Base-by-base conservation (phyloP, 192 early-diverging fungal genomes). In the Phlyctochytrium arcticum region DNA sequence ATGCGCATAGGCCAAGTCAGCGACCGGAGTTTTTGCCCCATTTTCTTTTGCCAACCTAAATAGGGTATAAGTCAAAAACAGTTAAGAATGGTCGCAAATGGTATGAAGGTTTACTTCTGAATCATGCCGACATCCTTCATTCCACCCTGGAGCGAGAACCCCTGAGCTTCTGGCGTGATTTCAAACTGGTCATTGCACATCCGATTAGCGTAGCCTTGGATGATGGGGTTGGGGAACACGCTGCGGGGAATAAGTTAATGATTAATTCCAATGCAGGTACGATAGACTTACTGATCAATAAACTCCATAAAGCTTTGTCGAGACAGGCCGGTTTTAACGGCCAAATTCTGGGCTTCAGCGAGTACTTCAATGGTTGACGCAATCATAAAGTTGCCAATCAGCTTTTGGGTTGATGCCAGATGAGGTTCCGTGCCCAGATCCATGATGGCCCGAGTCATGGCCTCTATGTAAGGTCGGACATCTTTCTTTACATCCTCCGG, bases 91-190 rank as follows among this genome's bases (percentile, higher is more conserved):
- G 15, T 15, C 26, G 12, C 0, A 1, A 2, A 53, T 19, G 21
- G 12, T 15, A 15, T 26, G n/a, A n/a, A 53, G 17, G 10, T 32
- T 30, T 1, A 56, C 17, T 51, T 35, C 24, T 29, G 0, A 33
- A 74, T 54, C 24, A 74, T 42, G 33, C 73, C 73, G 5, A 69
- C 73, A 63, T 75, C 73, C 57, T 75, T 75, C 36, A 75, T 36
- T 39, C 73, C 73, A 29, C 73, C 70, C 23, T 36, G 37, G 33
- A 75, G 66, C n/a, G 65, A 23, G 47, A 75, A 75, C 4, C 73
- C 73, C 35, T 17, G 21, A 17, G 15, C 27, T 19, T 23, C 26
- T 15, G 19, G 19, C 10, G 50, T 15, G 2, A 39, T 36, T 10
- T n/a, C 57, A 50, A 67, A 72, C 12, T 74, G 62, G 50, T 74